Evolutionary conservation across 1,284 basidiomycete species (phyloP), one percentile per base, ranked within the genome.

Genomic region (Golubevia pallescens): DNA sequence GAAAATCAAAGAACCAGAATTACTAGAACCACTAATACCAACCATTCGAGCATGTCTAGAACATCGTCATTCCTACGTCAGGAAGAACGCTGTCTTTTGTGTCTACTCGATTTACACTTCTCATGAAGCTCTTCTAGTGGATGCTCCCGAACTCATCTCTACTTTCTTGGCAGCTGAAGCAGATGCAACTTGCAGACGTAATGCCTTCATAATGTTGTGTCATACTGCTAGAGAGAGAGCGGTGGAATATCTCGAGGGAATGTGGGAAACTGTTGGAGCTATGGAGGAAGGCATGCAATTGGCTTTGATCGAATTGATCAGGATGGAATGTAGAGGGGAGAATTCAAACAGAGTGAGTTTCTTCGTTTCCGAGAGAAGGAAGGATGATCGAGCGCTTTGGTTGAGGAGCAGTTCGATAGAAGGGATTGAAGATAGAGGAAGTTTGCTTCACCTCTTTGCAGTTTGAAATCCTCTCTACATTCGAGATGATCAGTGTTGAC

Each of bases 81-180:
- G 96, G 84, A 99, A 99, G 89, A 98, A 98, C 84, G 97, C 96
- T 52, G 95, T 99, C 60, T 97, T 99, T 86, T 93, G 95, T 54
- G 90, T 97, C 60, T 96, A 93, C 87, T 91, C 93, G 64, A 97
- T 99, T 86, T 97, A 94, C 87, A 92, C 93, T 84, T 90, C 93
- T 86, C 94, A 95, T 85, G 95, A 98, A 84, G 89, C 94, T 86
- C 92, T 99, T 77, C 93, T 99, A 66, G 94, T 95, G 32, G 97
- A 99, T 82, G 97, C 94, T 1, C 93, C 96, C 0, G 97, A 99
- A 86, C 90, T 99, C 78, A 93, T 99, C 86, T 91, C 95, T 82
- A 96, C 95, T 4, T 99, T 99, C 90, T 91, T 99, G 59, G 92
- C 92, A n/a, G 2, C 2, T 28, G 28, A 28, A 28, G 2, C 28